Conservation (phyloP, 106 monocot genomes). For the Ottelia alismoides region DNA sequence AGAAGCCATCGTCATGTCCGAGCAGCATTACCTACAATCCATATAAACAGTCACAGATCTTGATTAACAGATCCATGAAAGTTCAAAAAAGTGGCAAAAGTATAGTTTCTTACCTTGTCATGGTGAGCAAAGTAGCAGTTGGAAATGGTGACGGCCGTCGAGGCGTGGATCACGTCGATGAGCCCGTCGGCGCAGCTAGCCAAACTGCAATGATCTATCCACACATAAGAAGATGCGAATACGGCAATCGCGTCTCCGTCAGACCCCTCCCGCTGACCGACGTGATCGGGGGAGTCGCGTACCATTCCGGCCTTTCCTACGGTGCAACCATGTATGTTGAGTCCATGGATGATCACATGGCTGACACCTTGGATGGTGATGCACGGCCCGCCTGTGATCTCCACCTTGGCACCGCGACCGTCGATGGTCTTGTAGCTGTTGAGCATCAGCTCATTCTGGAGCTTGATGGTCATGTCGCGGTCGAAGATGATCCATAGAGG, state of each 20-base stretch:
- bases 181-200: slow-evolving; percentile 56
- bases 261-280: slow-evolving; percentile 22
- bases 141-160: slow-evolving; percentile 54
- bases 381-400: slow-evolving; percentile 52
- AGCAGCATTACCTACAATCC: too few relatives aligned
- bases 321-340: slow-evolving; percentile 49
- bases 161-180: slow-evolving; percentile 59
- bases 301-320: slow-evolving; percentile 26
- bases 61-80: too few relatives aligned
- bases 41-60: too few relatives aligned
- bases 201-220: slow-evolving; percentile 61
- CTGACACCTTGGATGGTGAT: slow-evolving; percentile 55
- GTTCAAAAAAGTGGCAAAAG: too few relatives aligned
- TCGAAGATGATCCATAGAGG: slow-evolving; percentile 70
- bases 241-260: slow-evolving; percentile 71
- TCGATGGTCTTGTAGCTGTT: slow-evolving; percentile 76
- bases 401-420: slow-evolving; percentile 56
- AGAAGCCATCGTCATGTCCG: slow-evolving; percentile 49
- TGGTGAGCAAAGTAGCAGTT: slow-evolving; percentile 70
- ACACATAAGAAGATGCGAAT: slow-evolving; percentile 27
- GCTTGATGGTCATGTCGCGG: slow-evolving; percentile 45
- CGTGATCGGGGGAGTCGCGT: slow-evolving; percentile 37
- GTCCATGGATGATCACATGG: slow-evolving; percentile 53
- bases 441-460: slow-evolving; percentile 48
- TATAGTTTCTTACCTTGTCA: slow-evolving; percentile 60